Evolutionary conservation across 495 filamentous ascomycete species (phyloP), one percentile per base, ranked within the genome.

Genomic region (Hypoxylon trugodes): DNA sequence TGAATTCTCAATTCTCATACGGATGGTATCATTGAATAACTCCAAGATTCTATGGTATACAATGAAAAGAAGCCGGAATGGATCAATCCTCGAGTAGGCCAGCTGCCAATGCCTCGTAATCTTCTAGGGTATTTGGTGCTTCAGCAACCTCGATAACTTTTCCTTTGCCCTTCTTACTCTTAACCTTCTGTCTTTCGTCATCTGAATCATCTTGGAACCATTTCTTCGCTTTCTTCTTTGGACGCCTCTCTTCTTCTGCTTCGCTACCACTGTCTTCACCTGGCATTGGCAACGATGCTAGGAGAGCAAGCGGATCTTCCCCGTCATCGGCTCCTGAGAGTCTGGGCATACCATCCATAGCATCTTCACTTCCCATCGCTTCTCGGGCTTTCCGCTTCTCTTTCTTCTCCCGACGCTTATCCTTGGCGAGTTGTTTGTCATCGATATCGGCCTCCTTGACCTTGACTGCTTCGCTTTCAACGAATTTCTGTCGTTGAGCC

Each of bases 41-140:
- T 50, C 18, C 35, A 47, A 21, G 16, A 54, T 37, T 4, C 32
- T 38, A 21, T 10, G 38, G 21, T 45, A 26, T 52, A 42, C 19
- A 33, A 38, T 19, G 33, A 49, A 58, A 41, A 46, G n/a, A 57
- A 6, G 28, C 25, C 32, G 18, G 19, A 32, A 33, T 36, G 22
- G 21, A 15, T 58, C 40, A 81, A 47, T 78, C 81, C 48, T 83
- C 89, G 69, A 98, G 79, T 70, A 97, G 77, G 1, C 91, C 92
- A 62, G 89, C 85, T 63, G 94, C 94, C 82, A 96, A 69, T 50
- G 89, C 87, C 76, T 98, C 94, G 73, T 97, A 78, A 81, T 97
- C 92, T 68, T 94, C 90, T 77, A 97, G 74, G 19, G 89, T 96
- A 74, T 93, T 87, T 51, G 91, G 91, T 74, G 89, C 86, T 35